Evolutionary conservation across 495 filamentous ascomycete genomes (phyloP).

Genomic region (Geoglossum glabrum): DNA sequence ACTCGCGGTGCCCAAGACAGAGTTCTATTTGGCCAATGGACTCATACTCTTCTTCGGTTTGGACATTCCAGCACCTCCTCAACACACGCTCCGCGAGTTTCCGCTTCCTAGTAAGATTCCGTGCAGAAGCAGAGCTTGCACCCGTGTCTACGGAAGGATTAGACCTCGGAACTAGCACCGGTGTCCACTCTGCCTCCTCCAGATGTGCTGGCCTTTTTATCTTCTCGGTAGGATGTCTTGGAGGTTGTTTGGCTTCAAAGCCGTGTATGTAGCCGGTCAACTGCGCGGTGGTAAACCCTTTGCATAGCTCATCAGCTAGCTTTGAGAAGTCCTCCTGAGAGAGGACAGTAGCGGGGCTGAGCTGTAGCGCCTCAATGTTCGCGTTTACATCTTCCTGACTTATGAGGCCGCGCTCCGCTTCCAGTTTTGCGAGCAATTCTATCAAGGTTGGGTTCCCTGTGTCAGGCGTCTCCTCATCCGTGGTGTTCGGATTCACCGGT

Average conservation of each 20-base stretch:
- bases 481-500: background rate
- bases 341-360: background rate
- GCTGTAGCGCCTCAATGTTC: constrained; percentile 1
- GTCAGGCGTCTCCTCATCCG: background rate
- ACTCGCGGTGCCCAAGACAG: background rate
- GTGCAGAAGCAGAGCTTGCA: background rate
- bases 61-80: background rate
- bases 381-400: background rate
- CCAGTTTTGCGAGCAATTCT: background rate
- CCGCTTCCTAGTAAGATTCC: background rate
- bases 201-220: background rate
- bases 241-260: background rate
- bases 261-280: background rate
- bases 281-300: constrained; percentile 3
- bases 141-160: background rate
- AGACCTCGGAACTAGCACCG: background rate
- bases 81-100: background rate
- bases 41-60: background rate
- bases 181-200: background rate
- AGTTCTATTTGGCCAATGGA: background rate
- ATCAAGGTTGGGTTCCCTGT: background rate
- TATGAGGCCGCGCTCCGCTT: background rate
- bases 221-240: background rate
- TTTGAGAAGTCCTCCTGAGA: background rate
- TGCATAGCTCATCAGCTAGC: background rate